A percentile compares a stretch with the other conserved stretches of the same genome.
These are phyloP conservation scores for Calonectria honghensis DNA, from an alignment of 2,329 filamentous ascomycete species.

Conservation along the genomic window DNA sequence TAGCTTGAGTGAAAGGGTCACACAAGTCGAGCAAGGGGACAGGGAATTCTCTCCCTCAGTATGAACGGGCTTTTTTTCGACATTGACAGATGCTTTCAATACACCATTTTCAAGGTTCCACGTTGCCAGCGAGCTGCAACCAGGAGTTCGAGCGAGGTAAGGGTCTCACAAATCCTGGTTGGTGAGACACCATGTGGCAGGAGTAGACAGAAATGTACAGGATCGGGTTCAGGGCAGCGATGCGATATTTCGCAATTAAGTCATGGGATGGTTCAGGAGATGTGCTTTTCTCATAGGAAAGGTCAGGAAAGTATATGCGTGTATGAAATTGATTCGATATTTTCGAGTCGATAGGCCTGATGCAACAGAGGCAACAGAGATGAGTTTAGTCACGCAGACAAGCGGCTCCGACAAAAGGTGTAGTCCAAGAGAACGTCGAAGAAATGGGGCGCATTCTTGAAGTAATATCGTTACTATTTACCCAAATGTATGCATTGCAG, in stretches of 20 bases:
- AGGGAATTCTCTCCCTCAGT: background rate
- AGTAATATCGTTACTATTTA: background rate
- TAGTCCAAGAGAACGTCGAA: background rate
- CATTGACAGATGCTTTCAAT: background rate
- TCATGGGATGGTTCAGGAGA: background rate
- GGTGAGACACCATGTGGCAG: constrained; percentile 44
- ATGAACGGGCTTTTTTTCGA: background rate
- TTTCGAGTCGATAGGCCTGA: background rate
- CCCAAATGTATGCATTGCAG: background rate
- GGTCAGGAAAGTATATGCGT: background rate
- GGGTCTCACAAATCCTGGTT: constrained; percentile 24
- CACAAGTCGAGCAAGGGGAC: background rate
- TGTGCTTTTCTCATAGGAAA: background rate
- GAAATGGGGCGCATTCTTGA: background rate
- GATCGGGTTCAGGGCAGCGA: background rate
- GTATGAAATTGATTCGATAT: background rate
- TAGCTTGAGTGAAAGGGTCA: background rate
- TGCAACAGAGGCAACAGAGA: background rate
- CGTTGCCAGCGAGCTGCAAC: background rate
- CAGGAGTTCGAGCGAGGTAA: background rate
- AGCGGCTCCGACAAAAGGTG: background rate
- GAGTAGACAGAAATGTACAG: background rate
- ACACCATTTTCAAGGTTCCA: background rate
- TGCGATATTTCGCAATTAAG: background rate
- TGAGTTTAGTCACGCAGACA: background rate